Percentiles rank a stretch among this genome's conserved stretches.
phyloP scores from a whole-genome alignment of 2,329 filamentous ascomycete genomes.

The Pyrenophora seminiperda region DNA sequence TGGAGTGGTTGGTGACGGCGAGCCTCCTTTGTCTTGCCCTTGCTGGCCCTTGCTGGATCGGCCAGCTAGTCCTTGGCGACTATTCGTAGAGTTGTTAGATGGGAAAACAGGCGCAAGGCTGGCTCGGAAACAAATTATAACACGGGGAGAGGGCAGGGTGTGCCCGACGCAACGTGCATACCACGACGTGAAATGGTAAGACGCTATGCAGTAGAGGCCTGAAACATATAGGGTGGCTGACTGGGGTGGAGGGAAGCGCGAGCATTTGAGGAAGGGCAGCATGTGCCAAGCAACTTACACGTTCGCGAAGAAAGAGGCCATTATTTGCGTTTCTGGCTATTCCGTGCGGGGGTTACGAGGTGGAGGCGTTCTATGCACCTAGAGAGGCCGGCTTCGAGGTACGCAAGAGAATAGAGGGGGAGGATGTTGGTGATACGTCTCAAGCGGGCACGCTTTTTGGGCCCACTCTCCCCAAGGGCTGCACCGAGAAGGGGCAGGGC shows the following conservation, averaged over 20 bases:
- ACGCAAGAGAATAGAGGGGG: conserved; percentile 29
- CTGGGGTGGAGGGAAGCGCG: conserved; percentile 23
- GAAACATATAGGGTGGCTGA: conserved; percentile 38
- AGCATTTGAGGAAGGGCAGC: conserved; percentile 39
- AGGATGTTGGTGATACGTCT: conserved; percentile 41
- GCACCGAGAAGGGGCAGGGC: conserved; percentile 38
- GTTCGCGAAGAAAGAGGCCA: conserved; percentile 52
- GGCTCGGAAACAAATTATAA: conserved; percentile 10
- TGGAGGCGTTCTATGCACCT: conserved; percentile 16
- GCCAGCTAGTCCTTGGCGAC: conserved; percentile 52
- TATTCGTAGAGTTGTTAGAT: conserved; percentile 35
- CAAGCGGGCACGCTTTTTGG: conserved; percentile 35
- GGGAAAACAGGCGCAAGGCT: conserved; percentile 18
- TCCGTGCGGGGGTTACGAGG: conserved; percentile 12
- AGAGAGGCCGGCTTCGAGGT: conserved; percentile 27
- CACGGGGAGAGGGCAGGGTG: conserved; percentile 1
- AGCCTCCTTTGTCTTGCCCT: conserved; percentile 43
- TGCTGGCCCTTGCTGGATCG: conserved; percentile 50
- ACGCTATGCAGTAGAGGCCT: conserved; percentile 33
- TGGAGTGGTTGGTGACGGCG: conserved; percentile 44
- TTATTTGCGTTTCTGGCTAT: conserved; percentile 24
- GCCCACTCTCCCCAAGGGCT: conserved; percentile 24
- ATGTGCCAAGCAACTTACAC: conserved; percentile 49
- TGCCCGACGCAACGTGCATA: conserved; percentile 16
- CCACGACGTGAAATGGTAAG: conserved; percentile 26